Evolutionary conservation across 495 filamentous ascomycete species (phyloP), one percentile per base, ranked within the genome.

Genomic region (Hypoxylon perforatum): DNA sequence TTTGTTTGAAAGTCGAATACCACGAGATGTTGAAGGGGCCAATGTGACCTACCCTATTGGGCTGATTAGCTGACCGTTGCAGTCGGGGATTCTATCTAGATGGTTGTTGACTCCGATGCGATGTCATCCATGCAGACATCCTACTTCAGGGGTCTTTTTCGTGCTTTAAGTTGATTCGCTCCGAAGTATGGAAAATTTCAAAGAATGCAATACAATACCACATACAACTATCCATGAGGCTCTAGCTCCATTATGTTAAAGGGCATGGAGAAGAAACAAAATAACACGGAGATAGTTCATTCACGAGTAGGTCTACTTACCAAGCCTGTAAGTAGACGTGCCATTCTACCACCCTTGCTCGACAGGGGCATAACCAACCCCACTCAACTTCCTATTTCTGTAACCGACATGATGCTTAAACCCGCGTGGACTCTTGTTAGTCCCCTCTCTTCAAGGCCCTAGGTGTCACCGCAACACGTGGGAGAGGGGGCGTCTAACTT

Each of bases 41-140:
- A 50, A 63, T 68, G 65, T 41, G 25, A 68, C 65, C 59, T 68
- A 68, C 65, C 59, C 36, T 18, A 68, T 68, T 63, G 38, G 54
- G 58, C 42, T 38, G 48, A 21, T 44, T 42, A 21, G 15, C 18
- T 22, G 42, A 52, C 14, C n/a, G 35, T 55, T 44, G 22, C 54
- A 54, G 12, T 54, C 59, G 53, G 58, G 35, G 46, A 36, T 57
- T 47, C 51, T 46, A 44, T 57, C 53, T 39, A 58, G 49, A 56
- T 49, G 23, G 52, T 28, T 50, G 30, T 62, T 58, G 53, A 53
- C 64, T 53, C 64, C 52, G 58, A 62, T 52, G 47, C 38, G 21
- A 23, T 48, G 55, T 38, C 35, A 42, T 54, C 15, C 18, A 28
- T 42, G 15, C 15, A 35, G 25, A 28, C 17, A 35, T 33, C 30